phyloP scores from a whole-genome alignment of 2,329 filamentous ascomycete genomes.

The Aspergillus fumigatus region DNA sequence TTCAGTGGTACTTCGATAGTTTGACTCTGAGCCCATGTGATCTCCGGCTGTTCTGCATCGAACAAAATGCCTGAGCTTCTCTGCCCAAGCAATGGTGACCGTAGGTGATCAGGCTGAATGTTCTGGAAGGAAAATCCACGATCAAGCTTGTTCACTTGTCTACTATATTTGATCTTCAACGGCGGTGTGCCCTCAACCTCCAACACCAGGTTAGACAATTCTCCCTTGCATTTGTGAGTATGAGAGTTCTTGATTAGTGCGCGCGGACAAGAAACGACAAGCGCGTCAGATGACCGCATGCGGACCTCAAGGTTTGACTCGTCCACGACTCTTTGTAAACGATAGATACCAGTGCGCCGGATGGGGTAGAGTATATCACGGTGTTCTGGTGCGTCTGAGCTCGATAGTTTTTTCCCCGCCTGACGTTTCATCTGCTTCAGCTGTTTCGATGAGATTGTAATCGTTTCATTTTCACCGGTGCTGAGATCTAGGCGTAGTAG shows the following conservation, averaged over 20 bases:
- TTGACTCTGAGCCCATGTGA: constrained; percentile 75
- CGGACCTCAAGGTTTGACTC: constrained; percentile 92
- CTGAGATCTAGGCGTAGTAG: constrained; percentile 82
- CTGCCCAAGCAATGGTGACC: constrained; percentile 68
- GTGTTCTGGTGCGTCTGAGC: constrained; percentile 48
- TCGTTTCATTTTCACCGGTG: constrained; percentile 71
- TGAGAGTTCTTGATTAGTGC: constrained; percentile 65
- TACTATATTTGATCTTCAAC: constrained; percentile 86
- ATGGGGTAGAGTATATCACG: constrained; percentile 68
- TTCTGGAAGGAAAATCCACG: constrained; percentile 87
- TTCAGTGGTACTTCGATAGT: constrained; percentile 78
- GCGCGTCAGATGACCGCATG: constrained; percentile 67
- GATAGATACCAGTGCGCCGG: constrained; percentile 85
- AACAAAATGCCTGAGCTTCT: constrained; percentile 56
- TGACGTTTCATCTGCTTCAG: constrained; percentile 70
- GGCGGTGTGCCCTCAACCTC: constrained; percentile 86
- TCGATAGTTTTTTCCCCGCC: constrained; percentile 55
- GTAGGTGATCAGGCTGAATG: constrained; percentile 81
- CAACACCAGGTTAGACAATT: constrained; percentile 78
- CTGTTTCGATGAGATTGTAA: constrained; percentile 69
- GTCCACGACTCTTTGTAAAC: constrained; percentile 78
- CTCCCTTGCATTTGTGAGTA: constrained; percentile 72
- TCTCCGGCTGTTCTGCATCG: constrained; percentile 46
- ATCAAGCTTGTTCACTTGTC: constrained; percentile 77
- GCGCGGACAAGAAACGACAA: constrained; percentile 80